Conservation (phyloP, 768 basidiomycete species). For the Podaxis mareebaensis region DNA sequence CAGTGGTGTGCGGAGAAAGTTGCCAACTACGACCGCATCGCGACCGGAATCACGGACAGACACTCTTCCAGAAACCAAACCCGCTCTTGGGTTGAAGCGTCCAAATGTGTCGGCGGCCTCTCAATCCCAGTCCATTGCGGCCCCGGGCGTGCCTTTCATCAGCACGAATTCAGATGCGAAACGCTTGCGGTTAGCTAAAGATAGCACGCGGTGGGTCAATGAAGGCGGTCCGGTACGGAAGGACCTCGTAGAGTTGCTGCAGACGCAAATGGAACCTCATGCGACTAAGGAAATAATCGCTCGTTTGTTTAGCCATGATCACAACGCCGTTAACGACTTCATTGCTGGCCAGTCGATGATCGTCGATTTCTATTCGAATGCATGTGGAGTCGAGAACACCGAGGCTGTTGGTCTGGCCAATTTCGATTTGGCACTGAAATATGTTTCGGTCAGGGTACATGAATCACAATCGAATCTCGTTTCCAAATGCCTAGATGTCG, state of each 20-base stretch:
- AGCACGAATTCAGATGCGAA: conserved; percentile 63
- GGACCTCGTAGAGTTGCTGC: conserved; percentile 83
- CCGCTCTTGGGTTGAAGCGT: conserved; percentile 35
- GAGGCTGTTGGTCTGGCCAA: conserved; percentile 77
- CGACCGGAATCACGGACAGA: conserved; percentile 54
- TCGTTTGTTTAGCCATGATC: conserved; percentile 91
- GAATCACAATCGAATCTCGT: conserved; percentile 90
- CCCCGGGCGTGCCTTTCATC: conserved; percentile 43
- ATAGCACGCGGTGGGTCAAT: conserved; percentile 80
- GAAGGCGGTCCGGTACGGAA: conserved; percentile 82
- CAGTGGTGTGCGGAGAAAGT: conserved; percentile 69
- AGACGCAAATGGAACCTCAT: conserved; percentile 90
- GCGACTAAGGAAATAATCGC: conserved; percentile 73
- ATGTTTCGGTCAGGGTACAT: conserved; percentile 85
- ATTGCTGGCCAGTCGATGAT: conserved; percentile 74
- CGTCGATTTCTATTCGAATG: conserved; percentile 70
- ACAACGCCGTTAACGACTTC: conserved; percentile 92
- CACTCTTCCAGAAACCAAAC: conserved; percentile 34
- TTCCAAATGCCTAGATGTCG: conserved; percentile 84
- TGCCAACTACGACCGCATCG: conserved; percentile 56
- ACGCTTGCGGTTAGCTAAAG: conserved; percentile 68
- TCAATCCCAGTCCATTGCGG: conserved; percentile 29
- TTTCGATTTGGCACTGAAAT: conserved; percentile 91
- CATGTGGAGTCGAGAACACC: conserved; percentile 56
- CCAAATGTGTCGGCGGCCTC: conserved; percentile 24